These are phyloP conservation scores for Berberis thunbergii DNA, from an alignment of 164 flowering plant genomes.

Conservation along the genomic window DNA sequence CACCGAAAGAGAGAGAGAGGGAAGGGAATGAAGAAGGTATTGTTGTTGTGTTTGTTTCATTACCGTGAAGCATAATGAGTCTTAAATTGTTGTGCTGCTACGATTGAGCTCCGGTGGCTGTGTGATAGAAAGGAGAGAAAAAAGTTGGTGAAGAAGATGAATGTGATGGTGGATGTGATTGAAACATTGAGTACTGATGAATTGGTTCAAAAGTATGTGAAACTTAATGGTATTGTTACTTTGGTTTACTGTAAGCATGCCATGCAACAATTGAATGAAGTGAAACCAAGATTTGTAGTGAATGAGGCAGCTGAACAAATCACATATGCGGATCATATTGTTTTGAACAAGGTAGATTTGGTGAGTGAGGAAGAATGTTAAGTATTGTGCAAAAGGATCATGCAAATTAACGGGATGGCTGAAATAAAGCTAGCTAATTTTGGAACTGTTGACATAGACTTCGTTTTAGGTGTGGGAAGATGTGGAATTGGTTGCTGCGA, in stretches of 20 bases:
- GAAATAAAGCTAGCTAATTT: conserved; percentile 64
- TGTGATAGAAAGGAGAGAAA: too few species aligned
- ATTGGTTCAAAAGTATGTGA: conserved; percentile 63
- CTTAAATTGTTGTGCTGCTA: too few species aligned
- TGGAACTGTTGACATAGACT: conserved; percentile 87
- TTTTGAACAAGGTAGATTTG: conserved; percentile 89
- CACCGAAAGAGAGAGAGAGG: too few species aligned
- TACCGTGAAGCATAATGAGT: too few species aligned
- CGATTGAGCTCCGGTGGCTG: too few species aligned
- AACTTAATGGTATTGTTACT: conserved; percentile 96
- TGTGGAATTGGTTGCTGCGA: conserved; percentile 73
- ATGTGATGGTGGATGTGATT: conserved; percentile 30
- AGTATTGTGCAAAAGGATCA: conserved; percentile 45
- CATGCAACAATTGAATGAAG: conserved; percentile 76
- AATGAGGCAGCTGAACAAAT: conserved; percentile 97
- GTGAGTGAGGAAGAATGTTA: conserved; percentile 62
- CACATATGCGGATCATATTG: conserved; percentile 95
- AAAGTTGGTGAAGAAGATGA: too few species aligned
- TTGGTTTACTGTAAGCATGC: conserved; percentile 92
- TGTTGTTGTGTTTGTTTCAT: too few species aligned
- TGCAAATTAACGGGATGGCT: conserved; percentile 89
- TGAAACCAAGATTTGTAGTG: conserved; percentile 94
- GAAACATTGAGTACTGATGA: conserved; percentile 91
- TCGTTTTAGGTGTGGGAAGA: conserved; percentile 93
- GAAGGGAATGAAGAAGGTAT: too few species aligned